Percentiles rank a stretch among this genome's conserved stretches.
phyloP scores from a whole-genome alignment of 2,329 filamentous ascomycete genomes.

The Periconia sp. region DNA sequence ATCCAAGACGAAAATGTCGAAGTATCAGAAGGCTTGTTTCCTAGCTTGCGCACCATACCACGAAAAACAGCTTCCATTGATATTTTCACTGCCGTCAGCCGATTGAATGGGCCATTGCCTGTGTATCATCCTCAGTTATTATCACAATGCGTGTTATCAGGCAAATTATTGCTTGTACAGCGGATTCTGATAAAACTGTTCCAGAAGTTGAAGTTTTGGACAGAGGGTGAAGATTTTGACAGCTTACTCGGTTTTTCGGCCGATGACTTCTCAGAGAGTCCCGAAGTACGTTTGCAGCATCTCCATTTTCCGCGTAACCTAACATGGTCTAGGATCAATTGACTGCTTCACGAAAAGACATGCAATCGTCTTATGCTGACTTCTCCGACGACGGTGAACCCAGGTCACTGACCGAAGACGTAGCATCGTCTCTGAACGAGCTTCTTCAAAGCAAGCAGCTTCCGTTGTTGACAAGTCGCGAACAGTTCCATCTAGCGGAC shows the following conservation, averaged over 20 bases:
- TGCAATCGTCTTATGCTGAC: constrained; percentile 55
- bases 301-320: neutral
- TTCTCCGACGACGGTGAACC: constrained; percentile 59
- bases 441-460: constrained; percentile 74
- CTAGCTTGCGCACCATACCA: constrained; percentile 55
- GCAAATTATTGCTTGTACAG: constrained; percentile 73
- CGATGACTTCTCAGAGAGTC: constrained; percentile 51
- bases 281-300: constrained; percentile 44
- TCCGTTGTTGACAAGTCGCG: constrained; percentile 77
- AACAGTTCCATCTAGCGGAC: constrained; percentile 82
- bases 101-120: constrained; percentile 83
- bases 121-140: constrained; percentile 92
- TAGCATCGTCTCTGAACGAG: constrained; percentile 71
- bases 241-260: constrained; percentile 67
- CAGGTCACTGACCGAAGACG: constrained; percentile 69
- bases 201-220: constrained; percentile 77
- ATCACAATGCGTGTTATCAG: constrained; percentile 80
- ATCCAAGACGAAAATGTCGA: constrained; percentile 77
- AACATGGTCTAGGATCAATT: constrained; percentile 35
- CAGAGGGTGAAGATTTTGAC: constrained; percentile 78
- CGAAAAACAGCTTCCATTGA: constrained; percentile 60
- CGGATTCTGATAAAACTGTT: constrained; percentile 72
- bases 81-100: constrained; percentile 78
- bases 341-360: constrained; percentile 50
- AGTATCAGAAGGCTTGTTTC: constrained; percentile 61